phyloP scores from a whole-genome alignment of 257 asterid species.

The Gardenia jasminoides region DNA sequence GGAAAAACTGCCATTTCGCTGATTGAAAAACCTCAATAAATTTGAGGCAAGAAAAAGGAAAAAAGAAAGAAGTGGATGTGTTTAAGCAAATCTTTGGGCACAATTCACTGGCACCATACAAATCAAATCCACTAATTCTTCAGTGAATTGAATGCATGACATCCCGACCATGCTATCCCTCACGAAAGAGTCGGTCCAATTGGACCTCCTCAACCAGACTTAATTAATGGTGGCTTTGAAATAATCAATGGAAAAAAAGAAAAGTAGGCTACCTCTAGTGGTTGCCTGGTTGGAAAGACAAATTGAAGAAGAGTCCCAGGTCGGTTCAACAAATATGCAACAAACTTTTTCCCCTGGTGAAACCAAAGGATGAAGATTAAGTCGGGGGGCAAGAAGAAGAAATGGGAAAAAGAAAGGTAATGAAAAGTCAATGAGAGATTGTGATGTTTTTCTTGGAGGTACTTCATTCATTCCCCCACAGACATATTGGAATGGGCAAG shows the following conservation, averaged over 20 bases:
- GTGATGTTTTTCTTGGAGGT: background rate
- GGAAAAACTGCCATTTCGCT: background rate
- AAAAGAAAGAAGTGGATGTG: background rate
- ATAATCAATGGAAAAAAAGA: background rate
- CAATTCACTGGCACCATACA: background rate
- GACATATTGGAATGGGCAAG: background rate
- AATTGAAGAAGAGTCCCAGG: background rate
- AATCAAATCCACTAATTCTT: background rate
- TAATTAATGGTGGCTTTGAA: background rate
- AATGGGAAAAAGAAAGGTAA: background rate
- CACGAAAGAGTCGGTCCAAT: background rate
- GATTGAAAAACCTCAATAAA: background rate
- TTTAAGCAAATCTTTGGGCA: background rate
- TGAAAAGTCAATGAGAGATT: background rate
- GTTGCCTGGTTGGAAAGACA: slow-evolving; percentile 8
- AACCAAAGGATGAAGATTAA: background rate
- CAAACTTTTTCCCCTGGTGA: background rate
- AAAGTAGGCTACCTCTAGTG: background rate
- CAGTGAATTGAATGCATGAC: slow-evolving; percentile 3
- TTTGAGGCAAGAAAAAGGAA: too few species aligned
- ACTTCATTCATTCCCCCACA: background rate
- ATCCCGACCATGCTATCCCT: background rate
- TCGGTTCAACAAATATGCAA: slow-evolving; percentile 9
- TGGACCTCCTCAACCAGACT: slow-evolving; percentile 1
- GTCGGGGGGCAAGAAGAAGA: slow-evolving; percentile 8